Percentiles rank a stretch among this genome's conserved stretches.
Evolutionary conservation across 306 rosid species (phyloP).

Genomic region (Erythrophleum fordii): DNA sequence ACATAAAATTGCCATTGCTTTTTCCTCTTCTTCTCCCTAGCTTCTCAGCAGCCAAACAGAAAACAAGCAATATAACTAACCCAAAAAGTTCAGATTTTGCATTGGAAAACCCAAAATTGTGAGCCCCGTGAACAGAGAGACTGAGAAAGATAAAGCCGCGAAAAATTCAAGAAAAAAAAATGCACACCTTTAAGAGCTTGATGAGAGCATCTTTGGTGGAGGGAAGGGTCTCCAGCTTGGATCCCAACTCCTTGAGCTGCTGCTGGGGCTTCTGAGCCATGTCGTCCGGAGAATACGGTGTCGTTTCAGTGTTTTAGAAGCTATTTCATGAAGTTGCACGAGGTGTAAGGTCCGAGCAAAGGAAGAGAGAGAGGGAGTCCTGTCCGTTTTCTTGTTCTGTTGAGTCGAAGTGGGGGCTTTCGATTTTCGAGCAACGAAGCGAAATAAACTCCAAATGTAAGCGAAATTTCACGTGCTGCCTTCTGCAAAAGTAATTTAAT

Average conservation of each 20-base stretch:
- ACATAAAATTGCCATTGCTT: not conserved
- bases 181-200: constrained; percentile 83
- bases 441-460: constrained; percentile 40
- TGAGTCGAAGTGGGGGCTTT: constrained; percentile 20
- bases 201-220: constrained; percentile 82
- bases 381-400: not conserved
- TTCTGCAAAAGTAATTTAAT: not conserved
- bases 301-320: constrained; percentile 41
- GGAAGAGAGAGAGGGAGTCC: not conserved
- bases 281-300: constrained; percentile 39
- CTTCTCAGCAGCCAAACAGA: constrained; percentile 39
- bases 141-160: constrained; percentile 1
- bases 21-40: not conserved
- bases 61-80: constrained; percentile 35
- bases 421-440: constrained; percentile 53
- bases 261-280: constrained; percentile 75
- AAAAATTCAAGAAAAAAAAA: constrained; percentile 35
- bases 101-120: not conserved
- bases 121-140: not conserved
- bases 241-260: constrained; percentile 95
- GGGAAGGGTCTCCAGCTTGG: constrained; percentile 78
- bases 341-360: constrained; percentile 10
- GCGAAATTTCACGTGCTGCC: constrained; percentile 12
- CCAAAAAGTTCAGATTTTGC: not conserved
- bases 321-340: constrained; percentile 49